Evolutionary conservation across 176 grass and related monocot species (phyloP).

Genomic region (Aegilops bicornis): DNA sequence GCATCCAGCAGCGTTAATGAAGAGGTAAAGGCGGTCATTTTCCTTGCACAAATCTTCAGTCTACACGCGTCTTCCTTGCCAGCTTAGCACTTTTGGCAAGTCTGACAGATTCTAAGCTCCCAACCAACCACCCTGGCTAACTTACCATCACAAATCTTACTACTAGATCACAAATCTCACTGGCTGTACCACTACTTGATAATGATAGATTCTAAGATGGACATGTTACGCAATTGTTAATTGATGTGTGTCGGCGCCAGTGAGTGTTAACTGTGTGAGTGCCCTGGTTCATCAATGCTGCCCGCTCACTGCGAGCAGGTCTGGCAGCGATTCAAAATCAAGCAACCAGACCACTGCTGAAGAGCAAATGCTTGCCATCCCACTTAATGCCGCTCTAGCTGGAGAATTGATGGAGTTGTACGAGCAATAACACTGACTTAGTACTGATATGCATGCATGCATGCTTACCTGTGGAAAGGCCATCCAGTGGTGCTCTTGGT

Average conservation of each 20-base stretch:
- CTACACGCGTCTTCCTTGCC: no score
- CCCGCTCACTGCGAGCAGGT: constrained; percentile 14
- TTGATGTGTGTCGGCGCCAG: not conserved
- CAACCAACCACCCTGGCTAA: not conserved
- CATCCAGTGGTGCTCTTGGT: constrained; percentile 9
- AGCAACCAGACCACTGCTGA: constrained; percentile 25
- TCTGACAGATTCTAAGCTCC: not conserved
- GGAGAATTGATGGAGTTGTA: constrained; percentile 33
- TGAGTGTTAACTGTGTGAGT: not conserved
- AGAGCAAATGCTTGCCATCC: constrained; percentile 10
- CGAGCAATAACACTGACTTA: not conserved
- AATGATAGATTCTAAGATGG: not conserved
- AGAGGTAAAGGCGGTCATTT: not conserved
- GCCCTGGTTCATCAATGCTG: constrained; percentile 9
- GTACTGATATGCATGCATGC: not conserved
- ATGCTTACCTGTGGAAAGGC: constrained; percentile 30
- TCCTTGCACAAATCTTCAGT: no score
- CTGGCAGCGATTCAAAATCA: constrained; percentile 27
- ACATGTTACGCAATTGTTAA: not conserved
- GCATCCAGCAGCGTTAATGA: constrained; percentile 8
- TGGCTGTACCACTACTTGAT: no score
- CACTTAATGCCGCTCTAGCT: constrained; percentile 25
- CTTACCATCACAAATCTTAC: not conserved
- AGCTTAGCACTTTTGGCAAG: no score
- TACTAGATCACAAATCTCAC: no score